A percentile compares a stretch with the other conserved stretches of the same genome.
Conservation (phyloP, 2,329 filamentous ascomycete genomes). For the Hysterium pulicare region DNA sequence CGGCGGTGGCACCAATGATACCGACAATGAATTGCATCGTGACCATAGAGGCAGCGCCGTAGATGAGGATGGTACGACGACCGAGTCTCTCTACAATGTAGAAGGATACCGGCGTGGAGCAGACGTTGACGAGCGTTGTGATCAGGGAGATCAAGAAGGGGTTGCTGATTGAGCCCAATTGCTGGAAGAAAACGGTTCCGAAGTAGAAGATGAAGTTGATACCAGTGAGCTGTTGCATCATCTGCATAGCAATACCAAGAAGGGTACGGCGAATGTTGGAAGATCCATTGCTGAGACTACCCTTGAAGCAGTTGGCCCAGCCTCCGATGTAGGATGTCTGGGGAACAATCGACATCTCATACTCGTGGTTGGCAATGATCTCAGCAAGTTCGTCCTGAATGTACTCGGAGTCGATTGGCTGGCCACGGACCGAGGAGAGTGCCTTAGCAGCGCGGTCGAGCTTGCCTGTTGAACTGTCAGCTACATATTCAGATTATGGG, state of each 20-base stretch:
- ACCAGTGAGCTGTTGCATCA: conserved; percentile 64
- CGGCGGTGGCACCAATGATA: conserved; percentile 53
- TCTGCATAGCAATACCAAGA: conserved; percentile 48
- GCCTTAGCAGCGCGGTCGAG: conserved; percentile 62
- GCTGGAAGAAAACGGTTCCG: conserved; percentile 79
- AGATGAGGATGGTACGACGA: conserved; percentile 74
- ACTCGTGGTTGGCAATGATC: conserved; percentile 89
- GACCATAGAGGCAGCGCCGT: conserved; percentile 76
- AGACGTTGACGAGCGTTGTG: conserved; percentile 85
- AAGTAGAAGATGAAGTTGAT: conserved; percentile 80
- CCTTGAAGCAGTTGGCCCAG: conserved; percentile 65
- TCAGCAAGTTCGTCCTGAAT: conserved; percentile 79
- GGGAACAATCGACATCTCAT: conserved; percentile 62
- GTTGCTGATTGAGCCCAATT: conserved; percentile 67
- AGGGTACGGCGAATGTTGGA: conserved; percentile 50
- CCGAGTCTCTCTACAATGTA: conserved; percentile 78
- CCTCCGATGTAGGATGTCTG: conserved; percentile 40
- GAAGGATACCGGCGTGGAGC: conserved; percentile 82
- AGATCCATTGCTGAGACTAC: conserved; percentile 48
- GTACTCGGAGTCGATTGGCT: conserved; percentile 70
- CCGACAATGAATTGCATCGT: conserved; percentile 83
- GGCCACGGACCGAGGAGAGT: conserved; percentile 71
- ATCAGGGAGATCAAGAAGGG: conserved; percentile 80
- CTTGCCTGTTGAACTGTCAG: conserved; percentile 41
- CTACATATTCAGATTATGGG: neutral